Percentiles rank a stretch among this genome's conserved stretches.
Conservation (phyloP, 2,329 filamentous ascomycete species). For the Tympanopsis confertula region DNA sequence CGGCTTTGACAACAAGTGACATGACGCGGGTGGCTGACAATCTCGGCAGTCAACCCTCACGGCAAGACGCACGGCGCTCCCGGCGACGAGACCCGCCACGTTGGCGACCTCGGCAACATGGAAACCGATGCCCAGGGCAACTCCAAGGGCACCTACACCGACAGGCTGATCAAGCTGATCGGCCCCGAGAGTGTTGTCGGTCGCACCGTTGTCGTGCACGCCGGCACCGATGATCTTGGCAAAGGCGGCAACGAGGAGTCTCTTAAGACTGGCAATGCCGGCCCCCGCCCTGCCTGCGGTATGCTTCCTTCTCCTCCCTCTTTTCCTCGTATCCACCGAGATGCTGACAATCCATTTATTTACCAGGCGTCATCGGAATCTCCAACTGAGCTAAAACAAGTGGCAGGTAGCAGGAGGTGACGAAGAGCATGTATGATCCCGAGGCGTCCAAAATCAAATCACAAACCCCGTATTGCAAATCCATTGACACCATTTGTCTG, state of each 20-base stretch:
- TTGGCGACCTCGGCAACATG: slow-evolving; percentile 96
- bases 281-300: slow-evolving; percentile 87
- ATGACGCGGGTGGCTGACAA: neutral
- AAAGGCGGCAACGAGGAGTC: slow-evolving; percentile 87
- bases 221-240: slow-evolving; percentile 91
- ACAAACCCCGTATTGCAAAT: too few relatives aligned
- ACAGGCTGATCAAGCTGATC: slow-evolving; percentile 88
- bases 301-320: slow-evolving; percentile 20
- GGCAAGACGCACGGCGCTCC: slow-evolving; percentile 86
- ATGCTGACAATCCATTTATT: slow-evolving; percentile 2
- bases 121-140: slow-evolving; percentile 90
- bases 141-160: slow-evolving; percentile 65
- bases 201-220: slow-evolving; percentile 92
- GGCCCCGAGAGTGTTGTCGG: slow-evolving; percentile 90
- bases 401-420: neutral
- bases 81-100: slow-evolving; percentile 73
- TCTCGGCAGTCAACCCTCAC: slow-evolving; percentile 74
- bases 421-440: too few relatives aligned
- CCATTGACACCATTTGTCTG: too few relatives aligned
- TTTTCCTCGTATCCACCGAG: slow-evolving; percentile 1
- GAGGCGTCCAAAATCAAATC: too few relatives aligned
- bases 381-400: slow-evolving; percentile 41
- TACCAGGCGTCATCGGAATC: slow-evolving; percentile 75
- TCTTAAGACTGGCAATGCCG: slow-evolving; percentile 96
- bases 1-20: neutral